Base-by-base conservation (phyloP, 176 grass and related monocot species). In the Paspalum vaginatum region DNA sequence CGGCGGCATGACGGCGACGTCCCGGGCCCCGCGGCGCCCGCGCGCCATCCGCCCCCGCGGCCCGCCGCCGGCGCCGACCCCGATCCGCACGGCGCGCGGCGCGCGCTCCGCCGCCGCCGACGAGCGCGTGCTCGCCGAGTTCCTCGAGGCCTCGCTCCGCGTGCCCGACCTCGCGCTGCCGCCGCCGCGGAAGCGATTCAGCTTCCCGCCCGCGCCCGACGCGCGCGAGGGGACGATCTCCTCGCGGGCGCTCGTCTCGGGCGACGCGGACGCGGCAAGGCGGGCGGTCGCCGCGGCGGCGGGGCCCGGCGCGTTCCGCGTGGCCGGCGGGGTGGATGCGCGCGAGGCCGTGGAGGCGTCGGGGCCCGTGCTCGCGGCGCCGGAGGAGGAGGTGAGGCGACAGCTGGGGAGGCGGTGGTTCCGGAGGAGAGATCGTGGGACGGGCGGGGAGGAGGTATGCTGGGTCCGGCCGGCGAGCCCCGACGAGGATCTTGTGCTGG, bases 51-150 rank as follows among this genome's bases (percentile, higher is more conserved):
- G 74, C 5, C 13, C 80, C n/a, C 86, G 78, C 9, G 86, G 78
- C 37, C 92, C 86, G 2, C 90, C 88, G 12, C 92, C 86, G 7
- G 86, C 88, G 41, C 92, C 92, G 0, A 89, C 90, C 22, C 95
- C 92, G 81, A 94, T 98, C 81, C 72, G 81, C 13, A 98, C 81
- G 32, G 92, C 70, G 16, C 93, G 78, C 39, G 92, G 95, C 4
- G 45, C 20, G 16, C 88, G 90, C n/a, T 87, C 92, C 46, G 87
- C 92, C 9, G 90, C 90, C 18, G 80, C 91, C n/a, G 75, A 95
- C 69, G 95, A 98, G 21, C 69, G 49, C 14, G 65, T 88, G 37
- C 81, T 98, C 55, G 65, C 90, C 54, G 86, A 95, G 44, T 95
- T 90, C 81, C 90, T 98, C 64, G 90, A 95, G 63, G 53, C 60